Conservation (phyloP, 2,329 filamentous ascomycete genomes). For the Colletotrichum gloeosporioides region DNA sequence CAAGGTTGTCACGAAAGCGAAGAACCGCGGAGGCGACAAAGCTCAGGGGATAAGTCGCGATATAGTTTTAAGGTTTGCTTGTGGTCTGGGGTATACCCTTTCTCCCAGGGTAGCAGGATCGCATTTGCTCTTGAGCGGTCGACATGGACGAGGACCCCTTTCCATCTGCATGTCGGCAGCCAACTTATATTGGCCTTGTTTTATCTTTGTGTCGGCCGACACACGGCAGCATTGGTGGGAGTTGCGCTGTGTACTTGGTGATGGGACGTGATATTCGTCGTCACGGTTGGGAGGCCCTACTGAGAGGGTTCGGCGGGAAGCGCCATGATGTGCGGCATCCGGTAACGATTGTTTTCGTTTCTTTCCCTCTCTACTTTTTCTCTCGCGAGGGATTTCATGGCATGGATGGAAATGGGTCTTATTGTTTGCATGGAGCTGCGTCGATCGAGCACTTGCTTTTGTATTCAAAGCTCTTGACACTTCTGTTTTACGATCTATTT, state of each 20-base stretch:
- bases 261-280: background rate
- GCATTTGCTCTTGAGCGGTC: background rate
- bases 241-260: background rate
- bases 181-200: conserved; percentile 4
- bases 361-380: background rate
- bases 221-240: conserved; percentile 8
- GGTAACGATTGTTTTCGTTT: background rate
- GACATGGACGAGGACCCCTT: background rate
- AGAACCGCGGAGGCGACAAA: background rate
- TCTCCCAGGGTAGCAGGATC: background rate
- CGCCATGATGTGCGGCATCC: too few species aligned
- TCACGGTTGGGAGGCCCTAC: background rate
- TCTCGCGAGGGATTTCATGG: too few species aligned
- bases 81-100: background rate
- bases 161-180: background rate
- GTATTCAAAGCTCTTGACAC: background rate
- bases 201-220: conserved; percentile 1
- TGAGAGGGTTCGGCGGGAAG: background rate
- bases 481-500: background rate
- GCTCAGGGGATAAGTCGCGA: background rate
- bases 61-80: background rate
- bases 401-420: background rate
- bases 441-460: background rate
- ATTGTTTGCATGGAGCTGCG: background rate
- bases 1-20: background rate